Evolutionary conservation across 257 asterid genomes (phyloP), one percentile per base, ranked within the genome.

Genomic region (Gardenia jasminoides): DNA sequence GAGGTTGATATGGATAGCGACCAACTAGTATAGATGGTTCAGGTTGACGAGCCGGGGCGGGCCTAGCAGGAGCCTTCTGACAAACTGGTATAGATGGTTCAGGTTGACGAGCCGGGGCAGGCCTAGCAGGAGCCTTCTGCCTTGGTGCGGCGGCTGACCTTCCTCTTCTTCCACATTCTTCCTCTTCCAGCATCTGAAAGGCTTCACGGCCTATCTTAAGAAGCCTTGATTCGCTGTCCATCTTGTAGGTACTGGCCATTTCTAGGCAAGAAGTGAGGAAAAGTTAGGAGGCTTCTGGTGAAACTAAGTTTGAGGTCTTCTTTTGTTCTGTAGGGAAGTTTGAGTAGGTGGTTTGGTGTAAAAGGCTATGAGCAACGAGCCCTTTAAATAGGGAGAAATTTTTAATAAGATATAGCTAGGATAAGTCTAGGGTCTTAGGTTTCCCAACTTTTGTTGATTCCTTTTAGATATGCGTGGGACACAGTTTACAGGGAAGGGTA

Each of bases 161-260:
- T 26, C 8, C 10, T 70, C 26, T 46, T 3, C 6, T n/a, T 12
- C 15, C 39, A 4, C 0, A n/a, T 31, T 12, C 54, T 43, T 54
- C 13, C 13, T 69, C 46, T 41, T 67, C 79, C 17, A 76, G 56
- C 33, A 85, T n/a, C 15, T 33, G 15, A 47, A 85, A 87, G 20
- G 72, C 76, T 70, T 88, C 89, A 58, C 47, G 28, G n/a, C 79
- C 82, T 74, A 13, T 66, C 74, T 56, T 79, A 16, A 28, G 22
- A 59, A 89, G 39, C 76, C 26, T 78, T 54, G 62, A 19, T 39
- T 31, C 17, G 2, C 69, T 70, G n/a, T 83, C 89, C 61, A 73
- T 74, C 78, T 77, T 84, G 13, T 70, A n/a, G 75, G 26, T 70
- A 26, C 73, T 75, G 77, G 83, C 87, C 95, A 90, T 88, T 76